Evolutionary conservation across 768 basidiomycete species (phyloP).

Genomic region (Amanita pseudoporphyria): DNA sequence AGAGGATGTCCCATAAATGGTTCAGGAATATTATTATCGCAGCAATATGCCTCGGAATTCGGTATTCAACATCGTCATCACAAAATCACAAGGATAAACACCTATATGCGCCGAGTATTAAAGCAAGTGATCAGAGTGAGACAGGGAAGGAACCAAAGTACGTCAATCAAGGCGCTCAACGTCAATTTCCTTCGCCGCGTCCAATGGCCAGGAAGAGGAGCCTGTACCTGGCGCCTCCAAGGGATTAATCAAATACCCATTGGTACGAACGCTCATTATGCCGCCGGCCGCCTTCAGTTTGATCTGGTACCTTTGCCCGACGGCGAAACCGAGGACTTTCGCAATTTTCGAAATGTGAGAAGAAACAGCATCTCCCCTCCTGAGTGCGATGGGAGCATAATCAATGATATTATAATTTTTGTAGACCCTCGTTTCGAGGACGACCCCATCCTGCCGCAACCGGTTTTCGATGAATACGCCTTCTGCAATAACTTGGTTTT

Average conservation of each 20-base stretch:
- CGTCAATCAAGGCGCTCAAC: background rate
- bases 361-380: background rate
- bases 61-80: no score
- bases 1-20: no score
- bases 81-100: no score
- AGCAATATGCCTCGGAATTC: no score
- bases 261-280: background rate
- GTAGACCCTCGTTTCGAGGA: background rate
- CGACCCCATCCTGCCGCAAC: background rate
- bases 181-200: background rate
- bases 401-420: background rate
- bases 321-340: background rate
- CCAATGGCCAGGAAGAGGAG: background rate
- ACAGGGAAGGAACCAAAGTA: background rate
- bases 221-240: background rate
- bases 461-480: conserved; percentile 2
- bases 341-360: background rate
- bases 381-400: background rate
- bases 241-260: background rate
- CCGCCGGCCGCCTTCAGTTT: background rate
- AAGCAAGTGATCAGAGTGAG: background rate
- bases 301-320: background rate
- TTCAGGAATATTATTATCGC: no score
- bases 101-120: no score
- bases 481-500: background rate